Conservation (phyloP, 139 green algal species). For the Pleodorina starrii region DNA sequence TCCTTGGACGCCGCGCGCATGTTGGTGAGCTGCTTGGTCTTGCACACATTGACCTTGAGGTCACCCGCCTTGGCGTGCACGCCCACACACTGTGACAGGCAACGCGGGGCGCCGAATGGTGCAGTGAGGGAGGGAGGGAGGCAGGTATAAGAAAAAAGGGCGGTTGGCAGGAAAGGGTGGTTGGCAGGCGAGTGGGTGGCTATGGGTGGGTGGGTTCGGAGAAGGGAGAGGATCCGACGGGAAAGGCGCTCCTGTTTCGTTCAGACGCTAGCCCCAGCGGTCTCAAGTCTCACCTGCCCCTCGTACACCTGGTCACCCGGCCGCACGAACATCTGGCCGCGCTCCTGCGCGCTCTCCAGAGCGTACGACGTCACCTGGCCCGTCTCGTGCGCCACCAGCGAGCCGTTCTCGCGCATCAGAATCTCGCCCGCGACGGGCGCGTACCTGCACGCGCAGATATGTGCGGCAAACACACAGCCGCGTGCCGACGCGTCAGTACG, state of each 20-base stretch:
- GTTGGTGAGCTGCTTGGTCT: slow-evolving; percentile 96
- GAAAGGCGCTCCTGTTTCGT: not conserved
- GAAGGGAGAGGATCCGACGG: not conserved
- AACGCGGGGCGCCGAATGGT: no score
- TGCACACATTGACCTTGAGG: slow-evolving; percentile 97
- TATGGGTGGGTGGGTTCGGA: not conserved
- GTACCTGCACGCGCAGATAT: slow-evolving; percentile 79
- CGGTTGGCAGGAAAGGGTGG: not conserved
- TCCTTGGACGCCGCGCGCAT: slow-evolving; percentile 88
- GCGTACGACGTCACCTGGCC: slow-evolving; percentile 92
- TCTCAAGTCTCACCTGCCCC: slow-evolving; percentile 77
- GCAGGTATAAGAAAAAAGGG: no score
- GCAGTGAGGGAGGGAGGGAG: no score
- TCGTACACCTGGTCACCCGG: slow-evolving; percentile 95
- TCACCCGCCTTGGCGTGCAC: slow-evolving; percentile 96
- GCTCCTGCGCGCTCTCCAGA: slow-evolving; percentile 90
- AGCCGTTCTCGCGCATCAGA: slow-evolving; percentile 91
- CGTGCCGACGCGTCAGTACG: no score
- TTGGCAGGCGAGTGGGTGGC: not conserved
- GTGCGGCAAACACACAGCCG: no score
- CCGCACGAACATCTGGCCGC: slow-evolving; percentile 90
- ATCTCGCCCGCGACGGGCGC: slow-evolving; percentile 82
- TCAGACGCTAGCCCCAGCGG: not conserved
- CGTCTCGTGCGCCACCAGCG: slow-evolving; percentile 90
- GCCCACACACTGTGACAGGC: slow-evolving; percentile 88